These are phyloP conservation scores for Schizochytrium sp. DNA, from an alignment of 108 stramenopile species.

Conservation along the genomic window DNA sequence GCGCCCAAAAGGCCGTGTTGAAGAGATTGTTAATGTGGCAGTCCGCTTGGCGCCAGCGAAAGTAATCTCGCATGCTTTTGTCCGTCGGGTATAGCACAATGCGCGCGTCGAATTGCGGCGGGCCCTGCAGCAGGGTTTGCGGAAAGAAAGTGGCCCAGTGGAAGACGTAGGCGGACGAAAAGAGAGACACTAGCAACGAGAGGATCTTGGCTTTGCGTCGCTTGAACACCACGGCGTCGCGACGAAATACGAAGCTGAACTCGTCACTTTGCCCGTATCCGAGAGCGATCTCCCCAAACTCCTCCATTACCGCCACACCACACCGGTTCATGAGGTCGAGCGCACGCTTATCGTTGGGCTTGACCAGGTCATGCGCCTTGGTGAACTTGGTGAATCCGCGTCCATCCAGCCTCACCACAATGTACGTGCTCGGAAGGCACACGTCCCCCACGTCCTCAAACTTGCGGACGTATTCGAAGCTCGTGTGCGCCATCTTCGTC, in stretches of 20 bases:
- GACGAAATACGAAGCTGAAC: constrained; percentile 40
- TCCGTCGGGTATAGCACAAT: constrained; percentile 27
- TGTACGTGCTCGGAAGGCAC: constrained; percentile 29
- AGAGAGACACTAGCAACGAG: constrained; percentile 32
- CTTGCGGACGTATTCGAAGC: constrained; percentile 40
- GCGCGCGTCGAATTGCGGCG: constrained; percentile 36
- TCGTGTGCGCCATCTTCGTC: constrained; percentile 31
- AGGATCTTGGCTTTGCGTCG: constrained; percentile 28
- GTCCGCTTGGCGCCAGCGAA: constrained; percentile 40
- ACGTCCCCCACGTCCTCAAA: constrained; percentile 31
- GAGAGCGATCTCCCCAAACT: constrained; percentile 38
- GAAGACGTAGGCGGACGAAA: constrained; percentile 36
- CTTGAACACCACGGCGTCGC: constrained; percentile 31
- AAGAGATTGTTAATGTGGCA: constrained; percentile 45
- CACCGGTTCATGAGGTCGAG: constrained; percentile 34
- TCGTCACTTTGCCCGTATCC: constrained; percentile 43
- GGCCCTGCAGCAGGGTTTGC: constrained; percentile 19
- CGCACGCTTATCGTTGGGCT: constrained; percentile 38
- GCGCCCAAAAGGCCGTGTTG: constrained; percentile 36
- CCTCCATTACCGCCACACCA: constrained; percentile 28
- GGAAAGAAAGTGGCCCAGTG: constrained; percentile 37
- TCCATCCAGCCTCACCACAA: constrained; percentile 32
- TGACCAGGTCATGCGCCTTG: constrained; percentile 29
- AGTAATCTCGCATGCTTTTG: constrained; percentile 35
- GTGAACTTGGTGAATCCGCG: constrained; percentile 40